These are phyloP conservation scores for Phytophthora tentaculata DNA, from an alignment of 352 stramenopile genomes.

Conservation along the genomic window DNA sequence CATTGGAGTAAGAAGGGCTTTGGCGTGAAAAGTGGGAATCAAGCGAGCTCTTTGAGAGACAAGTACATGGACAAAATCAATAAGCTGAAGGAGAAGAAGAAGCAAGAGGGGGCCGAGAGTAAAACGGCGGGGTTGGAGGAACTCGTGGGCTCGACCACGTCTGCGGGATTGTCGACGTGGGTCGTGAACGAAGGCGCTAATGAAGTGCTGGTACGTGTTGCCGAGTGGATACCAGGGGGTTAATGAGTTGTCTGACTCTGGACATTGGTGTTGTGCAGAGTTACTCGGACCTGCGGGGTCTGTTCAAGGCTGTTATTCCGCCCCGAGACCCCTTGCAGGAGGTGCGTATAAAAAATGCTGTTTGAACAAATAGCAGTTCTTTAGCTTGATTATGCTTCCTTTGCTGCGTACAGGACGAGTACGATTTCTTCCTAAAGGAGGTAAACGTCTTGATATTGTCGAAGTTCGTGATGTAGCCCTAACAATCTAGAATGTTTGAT, in stretches of 20 bases:
- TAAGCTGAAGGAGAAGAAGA: constrained; percentile 65
- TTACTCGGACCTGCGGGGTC: constrained; percentile 62
- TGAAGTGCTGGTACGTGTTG: constrained; percentile 60
- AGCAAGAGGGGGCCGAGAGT: constrained; percentile 21
- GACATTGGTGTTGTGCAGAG: constrained; percentile 38
- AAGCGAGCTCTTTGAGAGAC: constrained; percentile 44
- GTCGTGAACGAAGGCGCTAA: constrained; percentile 76
- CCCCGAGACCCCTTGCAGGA: constrained; percentile 53
- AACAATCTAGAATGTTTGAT: not conserved
- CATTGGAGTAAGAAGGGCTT: constrained; percentile 24
- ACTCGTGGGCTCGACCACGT: constrained; percentile 36
- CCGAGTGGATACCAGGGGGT: not conserved
- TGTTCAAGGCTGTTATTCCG: constrained; percentile 70
- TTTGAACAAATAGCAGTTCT: not conserved
- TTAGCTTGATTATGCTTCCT: not conserved
- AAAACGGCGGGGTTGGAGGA: constrained; percentile 32
- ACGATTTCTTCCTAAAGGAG: constrained; percentile 70
- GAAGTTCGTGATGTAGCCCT: not conserved
- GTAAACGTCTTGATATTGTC: constrained; percentile 22
- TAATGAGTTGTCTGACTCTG: not conserved
- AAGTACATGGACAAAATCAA: constrained; percentile 86
- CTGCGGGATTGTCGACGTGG: constrained; percentile 72
- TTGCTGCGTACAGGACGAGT: constrained; percentile 55
- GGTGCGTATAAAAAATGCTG: constrained; percentile 31
- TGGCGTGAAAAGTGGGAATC: constrained; percentile 15